These are phyloP conservation scores for Alternaria postmessia DNA, from an alignment of 2,329 filamentous ascomycete species.

Conservation along the genomic window DNA sequence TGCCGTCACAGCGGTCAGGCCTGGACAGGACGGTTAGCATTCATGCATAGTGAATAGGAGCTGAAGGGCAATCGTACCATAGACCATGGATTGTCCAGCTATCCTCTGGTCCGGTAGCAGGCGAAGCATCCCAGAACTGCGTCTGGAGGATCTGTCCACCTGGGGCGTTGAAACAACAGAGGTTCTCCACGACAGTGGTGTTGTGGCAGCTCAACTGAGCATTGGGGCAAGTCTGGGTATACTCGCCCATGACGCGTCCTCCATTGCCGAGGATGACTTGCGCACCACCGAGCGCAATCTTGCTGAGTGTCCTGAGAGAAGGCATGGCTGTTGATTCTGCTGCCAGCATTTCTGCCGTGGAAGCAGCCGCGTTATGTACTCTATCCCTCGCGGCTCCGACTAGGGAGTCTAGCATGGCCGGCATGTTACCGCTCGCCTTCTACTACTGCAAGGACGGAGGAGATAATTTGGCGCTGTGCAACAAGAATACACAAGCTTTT, in stretches of 20 bases:
- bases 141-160: constrained; percentile 76
- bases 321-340: constrained; percentile 43
- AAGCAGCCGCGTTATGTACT: constrained; percentile 38
- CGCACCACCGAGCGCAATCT: constrained; percentile 47
- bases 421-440: constrained; percentile 23
- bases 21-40: constrained; percentile 24
- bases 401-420: constrained; percentile 35
- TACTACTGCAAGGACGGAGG: constrained; percentile 12
- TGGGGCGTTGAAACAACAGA: constrained; percentile 78
- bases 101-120: constrained; percentile 69
- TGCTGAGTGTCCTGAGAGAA: constrained; percentile 47
- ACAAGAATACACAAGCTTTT: constrained; percentile 38
- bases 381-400: constrained; percentile 26
- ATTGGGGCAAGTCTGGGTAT: constrained; percentile 42
- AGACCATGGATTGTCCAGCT: constrained; percentile 80
- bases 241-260: constrained; percentile 35
- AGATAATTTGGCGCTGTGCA: constrained; percentile 9
- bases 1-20: constrained; percentile 70
- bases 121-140: constrained; percentile 78
- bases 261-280: constrained; percentile 44
- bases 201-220: constrained; percentile 70
- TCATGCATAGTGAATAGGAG: neutral
- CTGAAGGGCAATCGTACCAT: constrained; percentile 54
- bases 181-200: constrained; percentile 66
- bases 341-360: constrained; percentile 20